Conservation (phyloP, 768 basidiomycete species). For the Mycena crocata region DNA sequence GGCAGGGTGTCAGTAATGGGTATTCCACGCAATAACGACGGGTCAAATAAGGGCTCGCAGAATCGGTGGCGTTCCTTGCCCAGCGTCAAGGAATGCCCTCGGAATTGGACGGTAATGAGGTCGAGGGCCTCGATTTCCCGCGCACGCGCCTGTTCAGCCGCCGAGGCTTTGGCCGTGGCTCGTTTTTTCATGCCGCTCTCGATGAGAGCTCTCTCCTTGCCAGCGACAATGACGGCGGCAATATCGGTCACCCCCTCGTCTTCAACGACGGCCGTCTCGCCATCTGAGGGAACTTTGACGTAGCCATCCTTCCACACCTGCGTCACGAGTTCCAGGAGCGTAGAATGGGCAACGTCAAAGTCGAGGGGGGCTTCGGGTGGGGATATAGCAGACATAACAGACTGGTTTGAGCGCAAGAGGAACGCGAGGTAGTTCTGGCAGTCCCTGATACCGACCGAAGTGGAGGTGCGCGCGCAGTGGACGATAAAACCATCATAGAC, state of each 20-base stretch:
- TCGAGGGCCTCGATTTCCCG: slow-evolving; percentile 87
- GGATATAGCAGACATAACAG: slow-evolving; percentile 67
- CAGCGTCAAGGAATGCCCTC: slow-evolving; percentile 75
- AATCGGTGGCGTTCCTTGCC: slow-evolving; percentile 92
- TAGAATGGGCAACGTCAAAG: slow-evolving; percentile 58
- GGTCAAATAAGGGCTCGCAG: slow-evolving; percentile 91
- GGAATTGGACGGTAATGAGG: slow-evolving; percentile 81
- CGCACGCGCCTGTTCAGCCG: slow-evolving; percentile 84
- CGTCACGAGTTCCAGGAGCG: slow-evolving; percentile 72
- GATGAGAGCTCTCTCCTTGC: slow-evolving; percentile 91
- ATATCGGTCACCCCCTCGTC: slow-evolving; percentile 92
- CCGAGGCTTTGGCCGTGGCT: slow-evolving; percentile 75
- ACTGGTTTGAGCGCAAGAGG: slow-evolving; percentile 76
- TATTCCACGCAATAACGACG: slow-evolving; percentile 61
- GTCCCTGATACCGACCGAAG: slow-evolving; percentile 74
- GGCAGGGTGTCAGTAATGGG: slow-evolving; percentile 32
- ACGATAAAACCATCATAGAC: slow-evolving; percentile 80
- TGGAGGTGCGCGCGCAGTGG: slow-evolving; percentile 63
- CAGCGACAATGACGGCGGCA: slow-evolving; percentile 89
- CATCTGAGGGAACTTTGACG: slow-evolving; percentile 79
- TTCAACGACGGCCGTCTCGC: slow-evolving; percentile 73
- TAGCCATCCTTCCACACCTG: slow-evolving; percentile 74
- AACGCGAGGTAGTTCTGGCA: slow-evolving; percentile 83
- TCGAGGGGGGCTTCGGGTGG: slow-evolving; percentile 62
- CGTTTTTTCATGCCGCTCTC: slow-evolving; percentile 87